A percentile compares a stretch with the other conserved stretches of the same genome.
These are phyloP conservation scores for Clathrus columnatus DNA, from an alignment of 768 basidiomycete species.

Conservation along the genomic window DNA sequence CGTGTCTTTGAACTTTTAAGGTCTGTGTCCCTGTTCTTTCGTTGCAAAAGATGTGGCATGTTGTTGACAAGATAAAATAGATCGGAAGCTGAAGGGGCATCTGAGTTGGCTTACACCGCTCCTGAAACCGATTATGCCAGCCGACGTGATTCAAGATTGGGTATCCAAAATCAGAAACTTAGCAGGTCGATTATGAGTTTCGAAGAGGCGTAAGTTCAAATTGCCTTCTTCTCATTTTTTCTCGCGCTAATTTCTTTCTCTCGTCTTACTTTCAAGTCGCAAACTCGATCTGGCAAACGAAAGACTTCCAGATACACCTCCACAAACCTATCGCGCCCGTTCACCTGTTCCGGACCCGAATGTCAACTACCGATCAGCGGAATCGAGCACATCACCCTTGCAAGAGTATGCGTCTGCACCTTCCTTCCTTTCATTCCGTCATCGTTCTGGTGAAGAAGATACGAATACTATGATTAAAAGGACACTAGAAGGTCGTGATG, in stretches of 20 bases:
- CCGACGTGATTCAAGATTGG: constrained; percentile 34
- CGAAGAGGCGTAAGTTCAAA: constrained; percentile 58
- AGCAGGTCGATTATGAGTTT: constrained; percentile 59
- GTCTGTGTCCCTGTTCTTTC: constrained; percentile 17
- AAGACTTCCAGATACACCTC: neutral
- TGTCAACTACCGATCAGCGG: constrained; percentile 10
- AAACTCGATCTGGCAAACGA: neutral
- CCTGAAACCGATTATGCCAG: constrained; percentile 23
- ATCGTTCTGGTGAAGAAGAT: constrained; percentile 33
- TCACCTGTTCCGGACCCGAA: constrained; percentile 14
- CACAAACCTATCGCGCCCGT: neutral
- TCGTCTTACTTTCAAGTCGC: neutral
- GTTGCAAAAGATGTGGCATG: neutral
- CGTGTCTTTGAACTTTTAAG: constrained; percentile 38
- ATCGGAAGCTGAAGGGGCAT: constrained; percentile 71
- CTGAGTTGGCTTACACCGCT: constrained; percentile 40
- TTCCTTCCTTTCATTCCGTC: constrained; percentile 43
- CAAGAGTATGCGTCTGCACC: constrained; percentile 47
- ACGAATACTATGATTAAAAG: constrained; percentile 62
- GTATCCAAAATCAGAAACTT: constrained; percentile 52
- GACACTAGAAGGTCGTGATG: constrained; percentile 45
- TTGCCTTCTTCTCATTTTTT: neutral
- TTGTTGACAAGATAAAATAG: constrained; percentile 26
- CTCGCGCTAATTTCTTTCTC: constrained; percentile 31
- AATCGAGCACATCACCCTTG: constrained; percentile 15